These are phyloP conservation scores for Penicillium sclerotigenum DNA, from an alignment of 2,329 filamentous ascomycete genomes.

Conservation along the genomic window DNA sequence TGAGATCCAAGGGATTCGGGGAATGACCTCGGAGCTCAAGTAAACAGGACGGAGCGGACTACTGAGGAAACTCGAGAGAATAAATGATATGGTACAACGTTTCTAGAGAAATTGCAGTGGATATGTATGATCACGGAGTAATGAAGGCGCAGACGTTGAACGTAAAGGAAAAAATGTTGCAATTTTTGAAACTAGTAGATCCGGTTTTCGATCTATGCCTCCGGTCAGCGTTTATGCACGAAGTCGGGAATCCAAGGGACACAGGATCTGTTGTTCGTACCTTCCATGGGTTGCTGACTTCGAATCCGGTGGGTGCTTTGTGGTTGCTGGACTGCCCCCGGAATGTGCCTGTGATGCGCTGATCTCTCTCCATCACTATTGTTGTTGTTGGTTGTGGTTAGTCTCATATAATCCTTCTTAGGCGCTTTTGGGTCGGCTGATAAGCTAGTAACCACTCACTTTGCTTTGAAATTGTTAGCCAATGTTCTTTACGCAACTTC, in stretches of 20 bases:
- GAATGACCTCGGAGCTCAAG: constrained; percentile 48
- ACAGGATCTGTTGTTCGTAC: constrained; percentile 38
- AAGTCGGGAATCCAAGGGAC: neutral
- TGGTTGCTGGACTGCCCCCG: constrained; percentile 61
- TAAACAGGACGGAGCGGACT: constrained; percentile 15
- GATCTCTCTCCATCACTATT: constrained; percentile 65
- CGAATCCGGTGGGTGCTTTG: constrained; percentile 60
- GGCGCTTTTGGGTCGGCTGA: constrained; percentile 1
- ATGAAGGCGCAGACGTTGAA: constrained; percentile 20
- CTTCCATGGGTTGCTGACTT: constrained; percentile 66
- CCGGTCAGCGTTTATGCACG: constrained; percentile 18
- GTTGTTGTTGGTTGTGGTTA: constrained; percentile 19
- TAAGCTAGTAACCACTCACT: constrained; percentile 42
- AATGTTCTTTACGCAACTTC: constrained; percentile 12
- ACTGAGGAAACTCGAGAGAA: constrained; percentile 1
- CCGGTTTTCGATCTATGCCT: constrained; percentile 40
- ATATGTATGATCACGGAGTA: constrained; percentile 27
- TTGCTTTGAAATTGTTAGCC: constrained; percentile 51
- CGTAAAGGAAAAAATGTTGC: constrained; percentile 21
- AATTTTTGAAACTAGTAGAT: constrained; percentile 34
- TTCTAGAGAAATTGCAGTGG: constrained; percentile 24
- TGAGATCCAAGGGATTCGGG: constrained; percentile 52
- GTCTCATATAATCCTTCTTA: constrained; percentile 11
- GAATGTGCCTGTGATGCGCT: constrained; percentile 58
- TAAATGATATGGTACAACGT: constrained; percentile 24